Percentiles rank a stretch among this genome's conserved stretches.
Conservation (phyloP, 192 early-diverging fungal species). For the Chytriomyces hyalinus region DNA sequence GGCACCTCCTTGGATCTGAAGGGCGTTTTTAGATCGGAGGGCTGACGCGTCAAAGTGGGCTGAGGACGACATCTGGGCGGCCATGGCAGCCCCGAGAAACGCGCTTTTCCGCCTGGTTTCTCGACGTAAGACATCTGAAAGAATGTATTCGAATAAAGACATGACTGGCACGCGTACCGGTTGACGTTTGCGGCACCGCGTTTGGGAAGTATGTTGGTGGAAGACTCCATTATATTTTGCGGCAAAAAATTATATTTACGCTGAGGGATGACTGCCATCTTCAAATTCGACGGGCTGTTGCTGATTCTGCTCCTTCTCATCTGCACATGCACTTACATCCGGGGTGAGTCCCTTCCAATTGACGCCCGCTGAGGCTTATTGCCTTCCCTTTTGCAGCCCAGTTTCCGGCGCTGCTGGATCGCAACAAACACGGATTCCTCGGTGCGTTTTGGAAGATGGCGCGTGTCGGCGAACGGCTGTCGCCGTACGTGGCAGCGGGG, state of each 20-base stretch:
- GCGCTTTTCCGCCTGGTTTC: no score
- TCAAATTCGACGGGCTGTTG: constrained; percentile 93
- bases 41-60: not conserved
- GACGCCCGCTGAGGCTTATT: not conserved
- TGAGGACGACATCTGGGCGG: no score
- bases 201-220: no score
- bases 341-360: constrained; percentile 23
- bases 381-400: constrained; percentile 57
- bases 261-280: constrained; percentile 84
- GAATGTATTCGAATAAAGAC: no score
- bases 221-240: no score
- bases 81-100: no score
- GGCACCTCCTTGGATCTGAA: not conserved
- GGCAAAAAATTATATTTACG: no score
- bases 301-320: constrained; percentile 91
- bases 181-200: no score
- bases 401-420: constrained; percentile 82
- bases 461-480: constrained; percentile 91
- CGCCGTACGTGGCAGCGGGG: constrained; percentile 91
- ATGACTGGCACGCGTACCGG: no score
- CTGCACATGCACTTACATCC: constrained; percentile 95
- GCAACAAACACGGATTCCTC: constrained; percentile 87
- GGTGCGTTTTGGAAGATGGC: constrained; percentile 96
- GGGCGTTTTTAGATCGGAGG: constrained; percentile 21
- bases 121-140: no score